Base-by-base conservation (phyloP, 2,329 filamentous ascomycete species). In the Endocalyx cinctus region DNA sequence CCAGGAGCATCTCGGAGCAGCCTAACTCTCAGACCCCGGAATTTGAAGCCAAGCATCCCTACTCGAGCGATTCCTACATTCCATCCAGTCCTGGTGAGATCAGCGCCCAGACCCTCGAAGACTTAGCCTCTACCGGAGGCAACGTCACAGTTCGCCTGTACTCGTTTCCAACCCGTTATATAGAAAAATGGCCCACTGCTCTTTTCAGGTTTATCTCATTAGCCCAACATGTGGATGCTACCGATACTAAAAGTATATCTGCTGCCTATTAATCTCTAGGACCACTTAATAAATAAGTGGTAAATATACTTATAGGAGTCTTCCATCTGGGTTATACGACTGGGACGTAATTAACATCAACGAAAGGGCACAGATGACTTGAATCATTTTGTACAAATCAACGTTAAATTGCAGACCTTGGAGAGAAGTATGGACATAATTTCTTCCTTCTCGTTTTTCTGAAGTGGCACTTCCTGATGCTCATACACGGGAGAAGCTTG, bases 171-270 rank as follows among this genome's bases (percentile, higher is more conserved):
- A 3, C 33, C 17, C 5, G n/a, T n/a, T 13, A 35, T 7, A 25
- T 5, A 18, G 29, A 35, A 11, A 17, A 22, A 4, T 39, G 25
- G 37, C 16, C 37, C 5, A 18, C 23, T 12, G 37, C 37, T 33
- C 37, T 39, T 29, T 33, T 35, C 18, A 29, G 33, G 10, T 39
- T 39, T 23, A 26, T 39, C 18, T 23, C 33, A 5, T 32, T 39
- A 8, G 37, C 33, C 22, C 18, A 35, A 17, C 29, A 22, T 27
- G 33, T 35, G 25, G 37, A 35, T 35, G 19, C 15, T 6, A 33
- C n/a, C 16, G 29, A 29, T 16, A 27, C 13, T 29, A 39, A 39
- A n/a, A 17, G 17, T 29, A 35, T 39, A 32, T 39, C 29, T 13
- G 25, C 20, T 14, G 12, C 37, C 22, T 15, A 10, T 38, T 17